These are phyloP conservation scores for Kappamyces sp. DNA, from an alignment of 192 early-diverging fungal genomes.

Conservation along the genomic window DNA sequence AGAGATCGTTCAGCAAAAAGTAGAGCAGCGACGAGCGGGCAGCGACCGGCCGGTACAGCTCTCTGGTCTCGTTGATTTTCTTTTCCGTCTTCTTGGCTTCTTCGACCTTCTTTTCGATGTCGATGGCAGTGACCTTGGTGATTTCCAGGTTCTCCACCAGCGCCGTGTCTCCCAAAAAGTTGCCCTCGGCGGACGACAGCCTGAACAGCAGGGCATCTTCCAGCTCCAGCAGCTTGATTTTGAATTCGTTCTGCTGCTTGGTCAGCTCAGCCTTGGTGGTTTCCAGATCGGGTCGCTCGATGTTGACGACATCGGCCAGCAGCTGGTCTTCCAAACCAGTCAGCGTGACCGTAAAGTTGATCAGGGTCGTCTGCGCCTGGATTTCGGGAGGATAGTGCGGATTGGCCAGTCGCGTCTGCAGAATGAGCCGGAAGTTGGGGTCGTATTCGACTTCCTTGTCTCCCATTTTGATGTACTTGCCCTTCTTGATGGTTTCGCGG, in stretches of 20 bases:
- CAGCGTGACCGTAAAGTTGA: constrained; percentile 64
- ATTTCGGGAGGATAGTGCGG: constrained; percentile 66
- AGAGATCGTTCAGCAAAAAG: constrained; percentile 60
- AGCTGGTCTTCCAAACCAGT: constrained; percentile 60
- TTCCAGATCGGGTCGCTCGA: constrained; percentile 60
- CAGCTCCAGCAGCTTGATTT: constrained; percentile 56
- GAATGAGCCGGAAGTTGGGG: constrained; percentile 53
- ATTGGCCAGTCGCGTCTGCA: constrained; percentile 57
- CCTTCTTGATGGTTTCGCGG: constrained; percentile 63
- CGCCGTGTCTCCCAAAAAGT: constrained; percentile 61
- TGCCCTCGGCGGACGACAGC: constrained; percentile 55
- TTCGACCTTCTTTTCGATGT: constrained; percentile 60
- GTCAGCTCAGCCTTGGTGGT: constrained; percentile 58
- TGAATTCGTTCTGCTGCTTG: constrained; percentile 66
- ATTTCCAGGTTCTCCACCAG: constrained; percentile 60
- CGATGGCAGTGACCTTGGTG: constrained; percentile 57
- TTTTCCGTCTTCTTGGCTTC: constrained; percentile 61
- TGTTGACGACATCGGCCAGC: constrained; percentile 62
- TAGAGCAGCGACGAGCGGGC: constrained; percentile 58
- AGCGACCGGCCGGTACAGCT: constrained; percentile 58
- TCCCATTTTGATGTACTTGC: constrained; percentile 60
- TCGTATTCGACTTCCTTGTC: constrained; percentile 68
- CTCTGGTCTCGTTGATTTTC: constrained; percentile 65
- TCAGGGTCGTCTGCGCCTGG: constrained; percentile 59
- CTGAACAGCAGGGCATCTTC: constrained; percentile 57